Percentiles rank a stretch among this genome's conserved stretches.
phyloP scores from a whole-genome alignment of 139 green algal genomes.

The Pleodorina starrii region DNA sequence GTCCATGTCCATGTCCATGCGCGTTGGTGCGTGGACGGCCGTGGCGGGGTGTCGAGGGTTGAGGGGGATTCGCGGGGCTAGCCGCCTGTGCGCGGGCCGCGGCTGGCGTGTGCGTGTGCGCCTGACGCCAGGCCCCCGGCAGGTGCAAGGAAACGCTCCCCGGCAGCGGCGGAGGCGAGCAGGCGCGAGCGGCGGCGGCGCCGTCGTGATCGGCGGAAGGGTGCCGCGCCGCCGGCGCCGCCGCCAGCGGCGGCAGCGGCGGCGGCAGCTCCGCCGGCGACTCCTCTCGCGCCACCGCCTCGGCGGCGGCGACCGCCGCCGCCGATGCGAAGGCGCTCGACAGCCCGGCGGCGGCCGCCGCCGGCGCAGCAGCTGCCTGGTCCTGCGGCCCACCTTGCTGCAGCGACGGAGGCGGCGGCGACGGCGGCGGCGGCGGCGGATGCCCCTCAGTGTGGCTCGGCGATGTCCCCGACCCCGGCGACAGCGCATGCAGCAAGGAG shows the following conservation, averaged over 20 bases:
- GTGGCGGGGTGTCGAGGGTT: too few species aligned
- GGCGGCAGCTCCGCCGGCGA: conserved; percentile 15
- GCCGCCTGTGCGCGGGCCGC: too few species aligned
- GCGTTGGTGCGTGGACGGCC: too few species aligned
- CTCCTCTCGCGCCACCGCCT: not conserved
- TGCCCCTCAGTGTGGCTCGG: too few species aligned
- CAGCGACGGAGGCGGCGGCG: too few species aligned
- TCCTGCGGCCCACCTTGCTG: not conserved
- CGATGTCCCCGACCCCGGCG: too few species aligned
- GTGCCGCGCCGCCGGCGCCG: not conserved
- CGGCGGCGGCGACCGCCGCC: not conserved
- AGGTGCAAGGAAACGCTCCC: too few species aligned
- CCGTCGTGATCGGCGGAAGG: not conserved
- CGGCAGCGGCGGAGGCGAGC: not conserved
- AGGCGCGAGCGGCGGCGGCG: not conserved
- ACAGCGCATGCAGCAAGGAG: not conserved
- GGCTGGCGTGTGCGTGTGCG: too few species aligned
- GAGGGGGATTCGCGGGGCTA: too few species aligned
- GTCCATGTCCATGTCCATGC: too few species aligned
- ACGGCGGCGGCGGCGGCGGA: too few species aligned
- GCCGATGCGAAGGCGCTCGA: not conserved
- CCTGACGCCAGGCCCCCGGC: too few species aligned
- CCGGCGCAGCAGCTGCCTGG: not conserved
- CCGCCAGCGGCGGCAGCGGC: conserved; percentile 5
- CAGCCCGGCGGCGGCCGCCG: not conserved